Conservation (phyloP, 192 early-diverging fungal genomes). For the Backusella psychrophila region DNA sequence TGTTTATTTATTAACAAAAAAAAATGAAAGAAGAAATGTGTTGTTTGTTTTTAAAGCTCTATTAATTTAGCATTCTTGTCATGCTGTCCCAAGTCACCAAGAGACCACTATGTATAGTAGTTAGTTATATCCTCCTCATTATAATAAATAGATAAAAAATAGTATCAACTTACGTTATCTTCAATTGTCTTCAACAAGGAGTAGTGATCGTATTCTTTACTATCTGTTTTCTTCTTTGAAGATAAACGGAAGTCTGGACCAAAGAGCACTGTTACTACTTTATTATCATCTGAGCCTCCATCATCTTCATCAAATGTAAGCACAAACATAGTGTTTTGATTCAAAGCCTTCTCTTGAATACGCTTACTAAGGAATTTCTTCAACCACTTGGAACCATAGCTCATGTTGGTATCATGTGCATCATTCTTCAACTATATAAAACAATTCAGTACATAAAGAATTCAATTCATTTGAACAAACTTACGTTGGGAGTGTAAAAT, state of each 20-base stretch:
- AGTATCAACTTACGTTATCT: constrained; percentile 23
- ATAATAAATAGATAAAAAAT: background rate
- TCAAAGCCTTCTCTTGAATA: constrained; percentile 47
- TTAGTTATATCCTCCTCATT: background rate
- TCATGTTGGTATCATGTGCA: constrained; percentile 49
- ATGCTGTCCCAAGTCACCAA: constrained; percentile 41
- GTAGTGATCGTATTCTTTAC: constrained; percentile 44
- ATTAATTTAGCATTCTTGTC: constrained; percentile 35
- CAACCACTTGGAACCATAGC: constrained; percentile 48
- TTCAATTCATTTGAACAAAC: background rate
- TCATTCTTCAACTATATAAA: constrained; percentile 49
- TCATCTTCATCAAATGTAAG: constrained; percentile 34
- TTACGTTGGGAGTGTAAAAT: constrained; percentile 46
- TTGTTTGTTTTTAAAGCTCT: background rate
- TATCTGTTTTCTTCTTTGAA: constrained; percentile 18
- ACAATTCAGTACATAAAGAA: background rate
- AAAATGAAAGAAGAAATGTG: background rate
- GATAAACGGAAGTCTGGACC: constrained; percentile 35
- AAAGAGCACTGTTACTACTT: constrained; percentile 38
- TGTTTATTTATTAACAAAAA: background rate
- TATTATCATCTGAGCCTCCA: constrained; percentile 16
- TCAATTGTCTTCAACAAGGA: constrained; percentile 42
- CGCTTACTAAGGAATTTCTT: constrained; percentile 51
- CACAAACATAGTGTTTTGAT: constrained; percentile 44
- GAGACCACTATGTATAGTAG: constrained; percentile 21